Conservation (phyloP, 768 basidiomycete genomes). For the Clathrus columnatus region DNA sequence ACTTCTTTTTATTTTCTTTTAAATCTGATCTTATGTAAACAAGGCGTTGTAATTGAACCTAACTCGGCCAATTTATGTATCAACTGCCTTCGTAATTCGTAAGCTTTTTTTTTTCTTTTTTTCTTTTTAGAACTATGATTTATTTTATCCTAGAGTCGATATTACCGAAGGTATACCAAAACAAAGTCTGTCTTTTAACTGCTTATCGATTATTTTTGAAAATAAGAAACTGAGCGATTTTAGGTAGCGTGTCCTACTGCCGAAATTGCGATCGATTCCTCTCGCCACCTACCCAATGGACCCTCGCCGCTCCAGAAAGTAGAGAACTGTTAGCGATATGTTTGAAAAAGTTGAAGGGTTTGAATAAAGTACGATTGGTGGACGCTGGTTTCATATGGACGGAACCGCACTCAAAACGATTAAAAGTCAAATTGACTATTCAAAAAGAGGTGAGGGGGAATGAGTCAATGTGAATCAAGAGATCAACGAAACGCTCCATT, state of each 20-base stretch:
- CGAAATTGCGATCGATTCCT: constrained; percentile 94
- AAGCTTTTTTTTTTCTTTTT: constrained; percentile 21
- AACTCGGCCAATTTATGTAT: constrained; percentile 92
- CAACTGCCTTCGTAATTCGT: constrained; percentile 82
- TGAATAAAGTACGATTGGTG: constrained; percentile 91
- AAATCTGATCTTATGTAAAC: neutral
- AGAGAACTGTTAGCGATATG: constrained; percentile 91
- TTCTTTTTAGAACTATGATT: neutral
- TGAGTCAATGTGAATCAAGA: neutral
- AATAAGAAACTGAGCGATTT: constrained; percentile 6
- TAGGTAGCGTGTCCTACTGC: constrained; percentile 87
- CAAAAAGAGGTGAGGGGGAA: constrained; percentile 80
- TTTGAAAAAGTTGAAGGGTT: constrained; percentile 87
- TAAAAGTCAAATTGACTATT: constrained; percentile 90
- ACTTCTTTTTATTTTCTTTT: neutral
- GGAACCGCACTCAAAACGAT: constrained; percentile 91
- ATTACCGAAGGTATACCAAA: constrained; percentile 98
- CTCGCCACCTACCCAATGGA: constrained; percentile 84
- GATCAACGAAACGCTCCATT: neutral
- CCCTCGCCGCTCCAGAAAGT: constrained; percentile 79
- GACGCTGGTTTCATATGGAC: constrained; percentile 99
- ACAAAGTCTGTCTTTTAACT: constrained; percentile 45
- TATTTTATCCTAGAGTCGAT: constrained; percentile 60
- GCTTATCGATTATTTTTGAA: neutral
- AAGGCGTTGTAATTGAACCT: constrained; percentile 79